These are phyloP conservation scores for Cardiosporidium cionae DNA, from an alignment of 169 alveolate genomes.

Conservation along the genomic window DNA sequence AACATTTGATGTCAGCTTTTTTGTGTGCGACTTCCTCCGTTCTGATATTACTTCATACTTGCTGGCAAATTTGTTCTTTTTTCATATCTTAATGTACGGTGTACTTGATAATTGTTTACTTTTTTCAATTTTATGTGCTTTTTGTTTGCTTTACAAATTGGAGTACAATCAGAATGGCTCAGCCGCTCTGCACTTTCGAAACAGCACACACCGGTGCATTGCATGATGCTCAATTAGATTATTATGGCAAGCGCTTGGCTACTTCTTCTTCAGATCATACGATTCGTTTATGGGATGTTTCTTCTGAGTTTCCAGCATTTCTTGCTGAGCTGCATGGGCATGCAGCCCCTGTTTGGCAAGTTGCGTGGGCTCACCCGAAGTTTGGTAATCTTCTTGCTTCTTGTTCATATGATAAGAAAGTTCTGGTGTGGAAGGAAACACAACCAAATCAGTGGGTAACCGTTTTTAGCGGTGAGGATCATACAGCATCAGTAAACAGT, in stretches of 20 bases:
- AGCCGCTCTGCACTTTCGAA: slow-evolving; percentile 36
- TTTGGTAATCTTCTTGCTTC: slow-evolving; percentile 73
- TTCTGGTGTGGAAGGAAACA: slow-evolving; percentile 67
- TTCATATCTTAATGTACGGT: too few relatives aligned
- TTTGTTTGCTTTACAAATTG: too few relatives aligned
- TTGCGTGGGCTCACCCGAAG: slow-evolving; percentile 83
- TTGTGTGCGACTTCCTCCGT: too few relatives aligned
- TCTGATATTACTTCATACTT: too few relatives aligned
- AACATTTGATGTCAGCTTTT: too few relatives aligned
- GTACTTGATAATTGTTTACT: too few relatives aligned
- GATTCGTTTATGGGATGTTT: slow-evolving; percentile 54
- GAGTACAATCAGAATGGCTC: slow-evolving; percentile 37
- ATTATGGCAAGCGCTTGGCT: slow-evolving; percentile 74
- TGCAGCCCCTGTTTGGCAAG: slow-evolving; percentile 76
- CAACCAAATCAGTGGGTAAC: neutral
- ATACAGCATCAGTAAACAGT: slow-evolving; percentile 60
- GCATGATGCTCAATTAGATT: slow-evolving; percentile 69
- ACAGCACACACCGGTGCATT: slow-evolving; percentile 61
- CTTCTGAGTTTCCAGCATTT: slow-evolving; percentile 42
- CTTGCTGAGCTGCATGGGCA: slow-evolving; percentile 54
- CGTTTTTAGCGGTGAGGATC: slow-evolving; percentile 19
- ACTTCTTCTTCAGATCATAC: slow-evolving; percentile 74
- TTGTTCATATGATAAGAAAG: slow-evolving; percentile 73
- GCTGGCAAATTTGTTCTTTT: too few relatives aligned
- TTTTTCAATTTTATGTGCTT: too few relatives aligned